A percentile compares a stretch with the other conserved stretches of the same genome.
phyloP scores from a whole-genome alignment of 345 rosid species.

The Dimocarpus longan region DNA sequence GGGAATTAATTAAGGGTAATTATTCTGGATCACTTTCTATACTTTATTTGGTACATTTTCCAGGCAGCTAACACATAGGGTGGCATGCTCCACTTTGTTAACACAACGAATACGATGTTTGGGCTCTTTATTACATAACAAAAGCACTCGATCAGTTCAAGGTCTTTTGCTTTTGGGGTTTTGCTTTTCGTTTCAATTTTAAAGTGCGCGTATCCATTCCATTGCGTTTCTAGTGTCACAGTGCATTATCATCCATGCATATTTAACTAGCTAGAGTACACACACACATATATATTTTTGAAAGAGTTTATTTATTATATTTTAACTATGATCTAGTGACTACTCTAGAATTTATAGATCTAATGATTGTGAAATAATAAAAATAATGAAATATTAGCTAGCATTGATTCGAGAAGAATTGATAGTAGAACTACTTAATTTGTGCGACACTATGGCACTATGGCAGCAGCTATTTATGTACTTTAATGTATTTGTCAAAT shows the following conservation, averaged over 20 bases:
- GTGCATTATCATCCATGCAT: slow-evolving; percentile 5
- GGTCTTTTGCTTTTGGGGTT: slow-evolving; percentile 17
- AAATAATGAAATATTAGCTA: no score
- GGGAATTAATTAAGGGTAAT: neutral
- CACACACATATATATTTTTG: no score
- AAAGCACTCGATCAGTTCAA: neutral
- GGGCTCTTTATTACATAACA: slow-evolving; percentile 2
- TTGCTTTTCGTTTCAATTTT: neutral
- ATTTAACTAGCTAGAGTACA: neutral
- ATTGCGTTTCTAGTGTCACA: neutral
- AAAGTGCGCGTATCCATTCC: slow-evolving; percentile 18
- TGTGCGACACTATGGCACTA: no score
- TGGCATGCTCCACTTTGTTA: slow-evolving; percentile 49
- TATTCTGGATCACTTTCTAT: neutral
- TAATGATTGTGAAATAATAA: no score
- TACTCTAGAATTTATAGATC: no score
- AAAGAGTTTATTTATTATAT: no score
- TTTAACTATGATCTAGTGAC: no score
- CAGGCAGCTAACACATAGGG: slow-evolving; percentile 38
- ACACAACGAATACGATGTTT: slow-evolving; percentile 25
- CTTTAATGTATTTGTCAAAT: no score
- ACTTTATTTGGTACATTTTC: slow-evolving; percentile 17
- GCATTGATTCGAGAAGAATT: no score
- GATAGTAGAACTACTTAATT: no score
- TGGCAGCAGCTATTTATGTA: no score